Base-by-base conservation (phyloP, 352 stramenopile genomes). In the Phytophthora megakarya region DNA sequence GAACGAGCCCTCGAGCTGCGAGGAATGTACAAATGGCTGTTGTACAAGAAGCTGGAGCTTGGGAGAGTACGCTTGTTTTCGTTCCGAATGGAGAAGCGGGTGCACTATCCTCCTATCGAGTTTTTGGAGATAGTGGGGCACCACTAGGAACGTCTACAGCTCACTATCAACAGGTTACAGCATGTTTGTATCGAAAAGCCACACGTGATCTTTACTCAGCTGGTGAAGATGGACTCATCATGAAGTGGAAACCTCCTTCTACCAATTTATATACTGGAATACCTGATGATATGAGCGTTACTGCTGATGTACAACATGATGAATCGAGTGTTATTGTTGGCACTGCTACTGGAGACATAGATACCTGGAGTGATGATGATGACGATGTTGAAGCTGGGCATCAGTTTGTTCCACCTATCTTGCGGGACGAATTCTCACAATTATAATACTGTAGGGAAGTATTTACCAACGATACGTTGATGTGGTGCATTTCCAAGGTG, bases 221-320 rank as follows among this genome's bases (percentile, higher is more conserved):
- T 33, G 82, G 78, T 4, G 70, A 81, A 58, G 81, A 91, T 53
- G 84, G 82, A 3, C 58, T 91, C 18, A 89, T 93, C 53, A 87
- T 88, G 76, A 81, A 80, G 54, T 93, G 84, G 84, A 84, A 63
- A 16, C 72, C 81, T 0, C 53, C 61, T 7, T 43, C 61, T 3
- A 54, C 78, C 4, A 50, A 73, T 18, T 64, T 85, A 2, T 68
- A 77, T 50, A 54, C 67, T 19, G 47, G 52, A 22, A 38, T 54
- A 13, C 10, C 44, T 3, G 39, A 62, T 11, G 50, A 79, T 8
- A 23, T 45, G 16, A 52, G 18, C 46, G 53, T 48, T 13, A 47
- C 52, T 50, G 16, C 3, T 11, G 23, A 44, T 40, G 19, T 13
- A 35, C 37, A 47, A 48, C 56, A 47, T 37, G 1, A 46, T 48